Percentiles rank a stretch among this genome's conserved stretches.
Conservation (phyloP, 129 eudicot species). For the Pittosporum tobira region DNA sequence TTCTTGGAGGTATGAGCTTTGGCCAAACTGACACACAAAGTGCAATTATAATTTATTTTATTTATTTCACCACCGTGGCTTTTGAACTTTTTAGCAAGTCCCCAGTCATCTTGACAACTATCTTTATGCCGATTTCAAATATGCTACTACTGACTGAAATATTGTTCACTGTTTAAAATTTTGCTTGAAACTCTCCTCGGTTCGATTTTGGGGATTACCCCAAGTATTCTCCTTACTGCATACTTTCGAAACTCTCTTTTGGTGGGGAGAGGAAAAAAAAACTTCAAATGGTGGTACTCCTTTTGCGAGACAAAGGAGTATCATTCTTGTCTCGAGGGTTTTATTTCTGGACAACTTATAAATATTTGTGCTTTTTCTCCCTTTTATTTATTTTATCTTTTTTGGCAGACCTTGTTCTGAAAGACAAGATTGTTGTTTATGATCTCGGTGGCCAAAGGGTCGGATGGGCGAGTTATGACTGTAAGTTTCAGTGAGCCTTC, state of each 20-base stretch:
- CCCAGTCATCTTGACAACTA: no score
- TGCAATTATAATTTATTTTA: no score
- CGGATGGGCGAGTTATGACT: slow-evolving; percentile 92
- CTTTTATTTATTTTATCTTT: slow-evolving; percentile 3
- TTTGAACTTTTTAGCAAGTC: no score
- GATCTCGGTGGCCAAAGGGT: slow-evolving; percentile 83
- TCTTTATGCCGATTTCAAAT: no score
- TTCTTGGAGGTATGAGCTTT: slow-evolving; percentile 80
- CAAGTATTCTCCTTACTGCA: not conserved
- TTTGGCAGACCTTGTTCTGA: slow-evolving; percentile 86
- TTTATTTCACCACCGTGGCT: no score
- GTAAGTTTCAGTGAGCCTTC: slow-evolving; percentile 35
- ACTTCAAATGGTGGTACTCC: no score
- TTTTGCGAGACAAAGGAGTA: no score
- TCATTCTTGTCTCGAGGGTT: not conserved
- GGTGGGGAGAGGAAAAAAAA: no score
- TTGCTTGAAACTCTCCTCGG: not conserved
- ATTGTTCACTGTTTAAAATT: not conserved
- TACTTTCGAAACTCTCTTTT: not conserved
- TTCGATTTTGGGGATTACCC: not conserved
- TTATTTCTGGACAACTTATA: not conserved
- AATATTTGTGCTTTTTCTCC: not conserved
- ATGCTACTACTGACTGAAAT: no score
- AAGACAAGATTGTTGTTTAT: slow-evolving; percentile 84
- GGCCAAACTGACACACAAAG: no score